phyloP scores from a whole-genome alignment of 192 early-diverging fungal genomes.

The Dispira simplex region DNA sequence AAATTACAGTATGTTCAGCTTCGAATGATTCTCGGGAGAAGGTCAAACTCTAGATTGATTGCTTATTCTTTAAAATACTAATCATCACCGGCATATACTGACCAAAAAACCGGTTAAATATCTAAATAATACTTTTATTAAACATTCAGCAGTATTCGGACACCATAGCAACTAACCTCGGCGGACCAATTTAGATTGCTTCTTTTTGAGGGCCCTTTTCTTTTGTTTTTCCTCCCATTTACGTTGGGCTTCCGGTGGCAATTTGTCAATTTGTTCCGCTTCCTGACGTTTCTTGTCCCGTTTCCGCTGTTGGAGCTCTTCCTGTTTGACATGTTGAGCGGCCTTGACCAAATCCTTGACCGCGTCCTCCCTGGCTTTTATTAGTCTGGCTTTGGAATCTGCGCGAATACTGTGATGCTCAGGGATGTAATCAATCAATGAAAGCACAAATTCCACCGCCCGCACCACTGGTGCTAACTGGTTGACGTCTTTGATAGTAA shows the following conservation, averaged over 20 bases:
- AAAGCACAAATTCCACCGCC: conserved; percentile 26
- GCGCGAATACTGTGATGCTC: conserved; percentile 19
- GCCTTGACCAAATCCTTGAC: conserved; percentile 42
- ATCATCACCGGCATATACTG: no score
- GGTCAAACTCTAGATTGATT: no score
- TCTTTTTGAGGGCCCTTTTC: conserved; percentile 51
- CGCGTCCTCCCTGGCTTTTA: conserved; percentile 47
- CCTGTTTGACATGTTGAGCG: conserved; percentile 48
- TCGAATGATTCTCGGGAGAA: no score
- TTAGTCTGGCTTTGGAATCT: conserved; percentile 35
- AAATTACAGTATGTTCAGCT: no score
- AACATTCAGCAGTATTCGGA: no score
- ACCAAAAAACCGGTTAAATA: no score
- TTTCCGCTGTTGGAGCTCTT: conserved; percentile 48
- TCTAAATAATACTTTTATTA: no score
- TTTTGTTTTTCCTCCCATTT: conserved; percentile 75
- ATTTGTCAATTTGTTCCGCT: conserved; percentile 43
- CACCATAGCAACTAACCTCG: background rate
- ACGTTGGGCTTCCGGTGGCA: conserved; percentile 64
- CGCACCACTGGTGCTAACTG: conserved; percentile 14
- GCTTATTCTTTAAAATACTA: no score
- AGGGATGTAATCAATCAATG: conserved; percentile 22
- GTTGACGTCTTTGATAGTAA: conserved; percentile 2
- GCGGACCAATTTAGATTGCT: background rate
- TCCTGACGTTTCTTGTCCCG: conserved; percentile 46